Evolutionary conservation across 2,329 filamentous ascomycete genomes (phyloP), one percentile per base, ranked within the genome.

Genomic region (Graphilbum sp.): DNA sequence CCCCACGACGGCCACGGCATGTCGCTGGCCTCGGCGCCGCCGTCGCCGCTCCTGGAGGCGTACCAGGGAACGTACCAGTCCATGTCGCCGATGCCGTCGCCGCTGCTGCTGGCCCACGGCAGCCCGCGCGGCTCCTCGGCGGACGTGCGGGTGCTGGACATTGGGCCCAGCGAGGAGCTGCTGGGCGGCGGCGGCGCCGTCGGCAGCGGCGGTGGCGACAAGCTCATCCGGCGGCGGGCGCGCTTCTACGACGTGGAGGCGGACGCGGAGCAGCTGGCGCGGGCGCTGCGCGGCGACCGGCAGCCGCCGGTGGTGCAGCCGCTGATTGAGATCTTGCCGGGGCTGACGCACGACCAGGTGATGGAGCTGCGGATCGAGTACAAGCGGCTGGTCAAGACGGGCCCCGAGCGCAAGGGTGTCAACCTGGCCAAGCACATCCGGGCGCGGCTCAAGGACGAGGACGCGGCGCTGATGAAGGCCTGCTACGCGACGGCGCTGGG

Each of bases 51-150:
- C 36, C 72, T 94, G 2, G 88, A 96, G 58, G 79, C 90, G 1
- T 96, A 96, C 58, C 80, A 79, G 44, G 88, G 88, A 30, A 94
- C 87, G 1, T 96, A 93, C 50, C 88, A 96, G 57, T 84, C 83
- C 41, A 82, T 92, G 49, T 94, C 87, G 0, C 87, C 88, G 0
- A 94, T 95, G 84, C 87, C 87, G 0, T 86, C 86, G 0, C 84
- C 87, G 1, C 62, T 87, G 19, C 64, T 77, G 49, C 51, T 75
- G 4, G 56, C 73, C 3, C 59, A 62, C 1, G 52, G 63, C 35
- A 56, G 64, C 23, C 62, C 68, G n/a, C 30, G 75, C 10, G 69
- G 72, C 18, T 53, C 68, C n/a, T 11, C 39, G 8, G 18, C 39
- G 2, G 42, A 45, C 13, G 32, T 41, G 18, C 31, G 56, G 12